Evolutionary conservation across 495 filamentous ascomycete genomes (phyloP), one percentile per base, ranked within the genome.

Genomic region (Xylaria curta): DNA sequence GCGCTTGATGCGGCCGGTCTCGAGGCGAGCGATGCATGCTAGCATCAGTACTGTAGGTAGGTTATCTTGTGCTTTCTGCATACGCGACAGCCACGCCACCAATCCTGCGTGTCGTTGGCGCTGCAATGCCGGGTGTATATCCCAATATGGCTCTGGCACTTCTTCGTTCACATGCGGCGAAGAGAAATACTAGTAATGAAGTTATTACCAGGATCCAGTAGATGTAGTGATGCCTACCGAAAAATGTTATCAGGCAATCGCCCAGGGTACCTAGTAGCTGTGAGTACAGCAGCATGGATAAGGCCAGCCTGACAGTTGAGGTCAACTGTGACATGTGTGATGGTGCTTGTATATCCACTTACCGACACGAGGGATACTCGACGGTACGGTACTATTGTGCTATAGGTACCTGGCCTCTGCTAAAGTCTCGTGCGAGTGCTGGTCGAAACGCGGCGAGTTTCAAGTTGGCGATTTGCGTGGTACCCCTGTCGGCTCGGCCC

Each of bases 371-470:
- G 65, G 65, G 47, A 56, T 67, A 56, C 49, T 67, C 26, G n/a
- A 36, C 65, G 65, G 65, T 67, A n/a, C n/a, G n/a, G 33, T 67
- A 56, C 49, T 19, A n/a, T n/a, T 21, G 36, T 56, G 51, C 21
- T 53, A 53, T 58, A 36, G 15, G 31, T 60, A 60, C 56, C 31
- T 38, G n/a, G 62, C 33, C 36, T 40, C 63, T 66, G 38, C 8
- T 59, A 42, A 33, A 46, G 31, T 31, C 64, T 74, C 76, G 58
- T 70, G 42, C 51, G 68, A 64, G 36, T 12, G 70, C 72, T 78
- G 73, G 75, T 75, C 76, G 77, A 79, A 79, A 79, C 77, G 73
- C 74, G 66, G 71, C 72, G 70, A 64, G 77, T 79, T 79, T 79
- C 77, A 79, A 65, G 72, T 77, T 75, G 75, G 71, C 73, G 76